These are phyloP conservation scores for Penicillium angulare DNA, from an alignment of 495 filamentous ascomycete species.

Conservation along the genomic window DNA sequence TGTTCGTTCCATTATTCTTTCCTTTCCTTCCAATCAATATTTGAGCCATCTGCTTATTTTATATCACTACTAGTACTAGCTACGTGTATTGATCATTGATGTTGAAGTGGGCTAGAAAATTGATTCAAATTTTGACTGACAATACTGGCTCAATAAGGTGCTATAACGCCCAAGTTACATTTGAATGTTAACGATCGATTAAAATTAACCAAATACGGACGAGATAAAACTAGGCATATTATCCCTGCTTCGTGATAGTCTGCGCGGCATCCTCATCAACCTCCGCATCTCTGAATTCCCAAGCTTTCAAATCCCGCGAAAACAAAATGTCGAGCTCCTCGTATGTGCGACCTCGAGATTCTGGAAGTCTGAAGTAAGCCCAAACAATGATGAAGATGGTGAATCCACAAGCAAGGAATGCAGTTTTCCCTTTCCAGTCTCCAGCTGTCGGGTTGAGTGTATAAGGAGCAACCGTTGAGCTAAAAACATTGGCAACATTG, in stretches of 20 bases:
- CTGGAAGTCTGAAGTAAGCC: slow-evolving; percentile 67
- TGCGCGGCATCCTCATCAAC: background rate
- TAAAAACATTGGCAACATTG: slow-evolving; percentile 62
- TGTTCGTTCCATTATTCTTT: too few species aligned
- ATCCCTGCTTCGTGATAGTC: background rate
- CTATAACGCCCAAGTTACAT: too few species aligned
- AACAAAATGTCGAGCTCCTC: slow-evolving; percentile 69
- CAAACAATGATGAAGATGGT: slow-evolving; percentile 63
- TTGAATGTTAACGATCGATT: too few species aligned
- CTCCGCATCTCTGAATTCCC: background rate
- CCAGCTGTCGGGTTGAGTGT: slow-evolving; percentile 67
- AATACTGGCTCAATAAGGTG: too few species aligned
- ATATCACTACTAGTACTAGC: too few species aligned
- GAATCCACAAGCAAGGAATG: slow-evolving; percentile 67
- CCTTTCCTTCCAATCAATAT: too few species aligned
- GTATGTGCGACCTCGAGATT: slow-evolving; percentile 62
- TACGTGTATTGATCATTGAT: too few species aligned
- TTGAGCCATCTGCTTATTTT: too few species aligned
- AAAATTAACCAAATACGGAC: too few species aligned
- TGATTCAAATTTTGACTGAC: too few species aligned
- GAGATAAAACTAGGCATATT: too few species aligned
- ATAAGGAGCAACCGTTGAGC: slow-evolving; percentile 62
- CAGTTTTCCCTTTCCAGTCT: slow-evolving; percentile 64
- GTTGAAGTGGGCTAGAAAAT: too few species aligned
- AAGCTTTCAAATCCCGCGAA: slow-evolving; percentile 23